Evolutionary conservation across 352 stramenopile species (phyloP).

Genomic region (Elongisporangium senticosum): DNA sequence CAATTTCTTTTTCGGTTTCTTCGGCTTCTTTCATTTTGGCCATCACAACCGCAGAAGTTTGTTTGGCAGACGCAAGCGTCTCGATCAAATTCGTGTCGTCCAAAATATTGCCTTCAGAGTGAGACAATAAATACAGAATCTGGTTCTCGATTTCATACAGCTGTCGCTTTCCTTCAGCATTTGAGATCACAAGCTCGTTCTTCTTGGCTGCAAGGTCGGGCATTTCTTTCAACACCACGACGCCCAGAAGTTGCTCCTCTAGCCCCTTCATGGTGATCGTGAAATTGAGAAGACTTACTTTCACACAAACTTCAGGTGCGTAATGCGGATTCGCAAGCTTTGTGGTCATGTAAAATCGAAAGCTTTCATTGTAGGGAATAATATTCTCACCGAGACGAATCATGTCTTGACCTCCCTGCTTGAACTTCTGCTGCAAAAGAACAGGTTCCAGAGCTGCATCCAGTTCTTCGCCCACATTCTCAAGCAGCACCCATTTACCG

Average conservation of each 20-base stretch:
- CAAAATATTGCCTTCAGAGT: constrained; percentile 91
- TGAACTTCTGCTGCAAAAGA: constrained; percentile 90
- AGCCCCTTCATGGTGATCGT: constrained; percentile 89
- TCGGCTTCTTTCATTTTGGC: constrained; percentile 91
- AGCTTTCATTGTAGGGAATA: constrained; percentile 87
- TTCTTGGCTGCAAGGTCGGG: constrained; percentile 92
- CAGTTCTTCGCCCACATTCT: constrained; percentile 84
- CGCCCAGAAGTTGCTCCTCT: constrained; percentile 88
- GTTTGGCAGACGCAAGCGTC: constrained; percentile 87
- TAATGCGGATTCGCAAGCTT: constrained; percentile 93
- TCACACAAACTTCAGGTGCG: constrained; percentile 89
- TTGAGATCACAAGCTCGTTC: constrained; percentile 89
- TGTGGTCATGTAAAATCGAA: constrained; percentile 93
- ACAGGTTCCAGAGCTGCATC: constrained; percentile 89
- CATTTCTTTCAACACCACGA: constrained; percentile 92
- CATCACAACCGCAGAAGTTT: constrained; percentile 91
- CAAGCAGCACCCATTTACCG: constrained; percentile 88
- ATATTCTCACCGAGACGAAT: constrained; percentile 91
- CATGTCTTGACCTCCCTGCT: constrained; percentile 89
- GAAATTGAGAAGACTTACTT: constrained; percentile 92
- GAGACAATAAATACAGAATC: constrained; percentile 91
- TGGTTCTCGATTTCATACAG: constrained; percentile 93
- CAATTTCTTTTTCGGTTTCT: constrained; percentile 89
- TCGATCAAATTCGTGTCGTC: constrained; percentile 92
- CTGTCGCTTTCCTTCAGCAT: constrained; percentile 89